Conservation (phyloP, 2,329 filamentous ascomycete species). For the Apiospora rasikravindrae region DNA sequence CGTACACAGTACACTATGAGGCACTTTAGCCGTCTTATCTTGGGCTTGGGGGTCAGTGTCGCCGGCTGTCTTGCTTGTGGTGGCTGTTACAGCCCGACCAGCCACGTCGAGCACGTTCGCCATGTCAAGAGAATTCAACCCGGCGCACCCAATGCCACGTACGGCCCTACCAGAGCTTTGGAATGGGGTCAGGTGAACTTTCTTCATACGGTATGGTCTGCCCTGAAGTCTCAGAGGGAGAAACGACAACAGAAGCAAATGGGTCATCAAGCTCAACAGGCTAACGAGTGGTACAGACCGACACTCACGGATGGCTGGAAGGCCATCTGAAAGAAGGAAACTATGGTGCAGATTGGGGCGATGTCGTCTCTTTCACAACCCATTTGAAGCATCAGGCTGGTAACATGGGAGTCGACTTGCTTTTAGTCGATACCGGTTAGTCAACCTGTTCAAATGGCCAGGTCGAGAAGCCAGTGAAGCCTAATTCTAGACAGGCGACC, state of each 20-base stretch:
- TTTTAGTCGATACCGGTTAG: slow-evolving; percentile 77
- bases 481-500: slow-evolving; percentile 69
- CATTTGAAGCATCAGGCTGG: slow-evolving; percentile 83
- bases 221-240: slow-evolving; percentile 44
- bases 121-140: slow-evolving; percentile 56
- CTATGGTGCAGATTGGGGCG: slow-evolving; percentile 96
- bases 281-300: slow-evolving; percentile 56
- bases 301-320: slow-evolving; percentile 94
- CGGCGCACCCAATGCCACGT: slow-evolving; percentile 47
- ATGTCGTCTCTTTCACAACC: slow-evolving; percentile 90
- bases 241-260: background rate
- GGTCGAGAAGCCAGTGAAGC: slow-evolving; percentile 62
- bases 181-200: slow-evolving; percentile 94
- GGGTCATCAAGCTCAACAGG: too few species aligned
- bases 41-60: slow-evolving; percentile 27
- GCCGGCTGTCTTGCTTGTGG: slow-evolving; percentile 43
- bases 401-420: slow-evolving; percentile 76
- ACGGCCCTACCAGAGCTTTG: slow-evolving; percentile 50
- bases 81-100: slow-evolving; percentile 48
- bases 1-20: background rate
- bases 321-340: slow-evolving; percentile 92
- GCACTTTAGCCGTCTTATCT: background rate
- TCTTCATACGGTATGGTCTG: slow-evolving; percentile 73
- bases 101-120: slow-evolving; percentile 50
- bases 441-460: background rate